A percentile compares a stretch with the other conserved stretches of the same genome.
Evolutionary conservation across 1,284 basidiomycete species (phyloP).

Genomic region (Malassezia sympodialis): DNA sequence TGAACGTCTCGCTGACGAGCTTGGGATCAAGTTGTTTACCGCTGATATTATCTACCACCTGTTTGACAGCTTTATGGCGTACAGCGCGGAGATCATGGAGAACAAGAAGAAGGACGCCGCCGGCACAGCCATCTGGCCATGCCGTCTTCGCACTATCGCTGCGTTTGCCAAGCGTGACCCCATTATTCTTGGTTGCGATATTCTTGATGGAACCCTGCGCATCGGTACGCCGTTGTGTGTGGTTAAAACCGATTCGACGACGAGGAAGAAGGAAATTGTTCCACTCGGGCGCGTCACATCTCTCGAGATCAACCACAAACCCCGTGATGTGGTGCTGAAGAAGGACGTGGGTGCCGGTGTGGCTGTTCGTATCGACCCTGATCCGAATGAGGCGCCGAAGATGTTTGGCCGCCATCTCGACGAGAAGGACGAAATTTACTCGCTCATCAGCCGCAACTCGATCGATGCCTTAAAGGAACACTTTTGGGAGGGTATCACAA

Average conservation of each 20-base stretch:
- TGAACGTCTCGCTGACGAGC: constrained; percentile 78
- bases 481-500: constrained; percentile 80
- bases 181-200: constrained; percentile 90
- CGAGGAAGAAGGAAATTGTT: constrained; percentile 81
- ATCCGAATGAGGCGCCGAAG: constrained; percentile 86
- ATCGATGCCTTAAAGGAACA: constrained; percentile 87
- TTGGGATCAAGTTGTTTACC: constrained; percentile 89
- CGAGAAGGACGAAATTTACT: constrained; percentile 86
- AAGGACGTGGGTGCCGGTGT: constrained; percentile 87
- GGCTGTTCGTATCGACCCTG: constrained; percentile 96
- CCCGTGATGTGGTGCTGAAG: constrained; percentile 70
- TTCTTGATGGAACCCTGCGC: constrained; percentile 77
- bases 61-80: constrained; percentile 94
- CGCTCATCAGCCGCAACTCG: constrained; percentile 77
- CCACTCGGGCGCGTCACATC: constrained; percentile 85
- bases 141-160: constrained; percentile 80
- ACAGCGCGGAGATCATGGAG: constrained; percentile 83
- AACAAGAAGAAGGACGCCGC: constrained; percentile 86
- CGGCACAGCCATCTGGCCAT: constrained; percentile 93
- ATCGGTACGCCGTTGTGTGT: constrained; percentile 92
- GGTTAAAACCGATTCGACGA: constrained; percentile 73
- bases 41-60: constrained; percentile 98
- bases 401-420: constrained; percentile 69
- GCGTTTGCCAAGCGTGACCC: constrained; percentile 94
- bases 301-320: constrained; percentile 43